Evolutionary conservation across 169 alveolate species (phyloP).

Genomic region (Besnoitia besnoiti): DNA sequence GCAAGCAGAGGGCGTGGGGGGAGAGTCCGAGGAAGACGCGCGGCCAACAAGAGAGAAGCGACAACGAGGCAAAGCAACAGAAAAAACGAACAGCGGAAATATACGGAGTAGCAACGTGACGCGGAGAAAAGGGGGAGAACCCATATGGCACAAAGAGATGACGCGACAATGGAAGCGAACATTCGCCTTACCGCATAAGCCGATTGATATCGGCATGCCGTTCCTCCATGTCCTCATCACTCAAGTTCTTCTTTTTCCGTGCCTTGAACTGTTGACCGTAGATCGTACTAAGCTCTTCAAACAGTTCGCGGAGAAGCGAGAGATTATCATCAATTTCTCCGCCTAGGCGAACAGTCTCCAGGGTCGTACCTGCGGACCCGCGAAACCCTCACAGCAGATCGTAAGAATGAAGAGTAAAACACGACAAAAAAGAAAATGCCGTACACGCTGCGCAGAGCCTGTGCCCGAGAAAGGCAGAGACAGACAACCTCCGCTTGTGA

Average conservation of each 20-base stretch:
- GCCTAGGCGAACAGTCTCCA: slow-evolving; percentile 16
- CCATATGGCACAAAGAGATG: background rate
- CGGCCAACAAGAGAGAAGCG: background rate
- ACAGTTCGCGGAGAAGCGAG: background rate
- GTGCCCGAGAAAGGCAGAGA: no score
- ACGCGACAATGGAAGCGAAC: no score
- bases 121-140: background rate
- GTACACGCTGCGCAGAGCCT: no score
- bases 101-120: background rate
- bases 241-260: background rate
- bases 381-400: background rate
- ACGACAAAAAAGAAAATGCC: no score
- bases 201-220: slow-evolving; percentile 7
- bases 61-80: background rate
- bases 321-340: slow-evolving; percentile 29
- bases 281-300: slow-evolving; percentile 11
- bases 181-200: slow-evolving; percentile 7
- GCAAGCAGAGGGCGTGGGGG: background rate
- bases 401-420: no score
- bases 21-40: background rate
- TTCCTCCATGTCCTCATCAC: slow-evolving; percentile 30
- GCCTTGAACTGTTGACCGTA: slow-evolving; percentile 30
- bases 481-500: no score
- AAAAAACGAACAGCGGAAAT: background rate
- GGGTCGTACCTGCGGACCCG: slow-evolving; percentile 39